Conservation (phyloP, 2,329 filamentous ascomycete species). For the Epichloe hybrida region DNA sequence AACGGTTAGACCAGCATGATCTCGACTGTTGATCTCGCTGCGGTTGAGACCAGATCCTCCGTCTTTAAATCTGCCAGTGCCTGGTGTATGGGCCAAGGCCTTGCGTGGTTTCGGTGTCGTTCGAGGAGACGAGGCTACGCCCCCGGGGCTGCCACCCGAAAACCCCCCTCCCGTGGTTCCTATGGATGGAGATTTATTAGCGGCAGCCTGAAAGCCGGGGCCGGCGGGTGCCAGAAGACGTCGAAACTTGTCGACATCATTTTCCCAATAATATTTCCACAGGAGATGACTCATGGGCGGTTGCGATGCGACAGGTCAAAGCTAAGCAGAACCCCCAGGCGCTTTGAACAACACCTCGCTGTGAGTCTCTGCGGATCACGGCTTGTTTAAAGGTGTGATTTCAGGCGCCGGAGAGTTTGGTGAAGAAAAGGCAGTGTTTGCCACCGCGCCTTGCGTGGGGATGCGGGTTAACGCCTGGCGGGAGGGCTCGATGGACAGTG, state of each 20-base stretch:
- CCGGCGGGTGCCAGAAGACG: conserved; percentile 66
- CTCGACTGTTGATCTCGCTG: conserved; percentile 72
- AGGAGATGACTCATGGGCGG: conserved; percentile 83
- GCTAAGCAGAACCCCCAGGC: conserved; percentile 21
- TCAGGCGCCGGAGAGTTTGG: conserved; percentile 19
- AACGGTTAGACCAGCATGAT: conserved; percentile 68
- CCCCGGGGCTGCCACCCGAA: conserved; percentile 25
- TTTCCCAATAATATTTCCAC: conserved; percentile 93
- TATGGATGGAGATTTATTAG: conserved; percentile 42
- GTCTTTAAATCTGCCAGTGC: conserved; percentile 29
- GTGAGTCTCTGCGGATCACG: conserved; percentile 72
- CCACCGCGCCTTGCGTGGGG: not conserved
- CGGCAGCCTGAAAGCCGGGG: conserved; percentile 38
- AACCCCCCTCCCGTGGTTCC: conserved; percentile 17
- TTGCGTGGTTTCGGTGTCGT: conserved; percentile 36
- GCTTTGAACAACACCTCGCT: conserved; percentile 68
- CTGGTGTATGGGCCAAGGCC: conserved; percentile 34
- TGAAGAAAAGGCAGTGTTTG: not conserved
- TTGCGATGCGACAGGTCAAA: conserved; percentile 8
- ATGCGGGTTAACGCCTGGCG: not conserved
- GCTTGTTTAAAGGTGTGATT: conserved; percentile 74
- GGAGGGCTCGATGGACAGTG: not conserved
- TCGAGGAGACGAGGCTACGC: conserved; percentile 37
- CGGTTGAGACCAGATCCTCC: conserved; percentile 29
- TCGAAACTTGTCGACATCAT: conserved; percentile 93